These are phyloP conservation scores for Leishmania martiniquensis DNA, from an alignment of 208 protist species.

Conservation along the genomic window DNA sequence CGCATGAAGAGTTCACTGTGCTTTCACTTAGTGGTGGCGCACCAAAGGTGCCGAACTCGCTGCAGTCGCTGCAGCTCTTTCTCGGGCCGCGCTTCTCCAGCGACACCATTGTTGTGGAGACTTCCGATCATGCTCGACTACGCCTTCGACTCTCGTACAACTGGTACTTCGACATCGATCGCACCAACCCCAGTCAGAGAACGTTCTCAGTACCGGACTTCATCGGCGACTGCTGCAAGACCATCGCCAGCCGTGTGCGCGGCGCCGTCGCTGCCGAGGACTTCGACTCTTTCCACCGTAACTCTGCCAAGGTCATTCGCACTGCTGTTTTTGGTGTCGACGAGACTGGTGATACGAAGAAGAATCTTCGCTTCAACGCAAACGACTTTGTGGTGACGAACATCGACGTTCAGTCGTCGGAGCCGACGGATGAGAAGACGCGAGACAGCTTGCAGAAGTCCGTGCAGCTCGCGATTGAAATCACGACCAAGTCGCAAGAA, in stretches of 20 bases:
- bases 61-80: constrained; percentile 93
- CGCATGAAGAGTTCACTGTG: constrained; percentile 97
- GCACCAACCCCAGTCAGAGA: constrained; percentile 38
- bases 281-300: constrained; percentile 98
- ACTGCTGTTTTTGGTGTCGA: constrained; percentile 93
- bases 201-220: constrained; percentile 95
- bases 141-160: constrained; percentile 96
- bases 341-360: constrained; percentile 48
- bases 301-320: constrained; percentile 96
- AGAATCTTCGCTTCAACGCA: constrained; percentile 81
- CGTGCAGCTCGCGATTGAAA: constrained; percentile 98
- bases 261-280: constrained; percentile 92
- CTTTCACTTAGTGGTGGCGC: constrained; percentile 93
- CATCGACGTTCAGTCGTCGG: constrained; percentile 94
- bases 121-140: constrained; percentile 96
- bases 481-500: constrained; percentile 97
- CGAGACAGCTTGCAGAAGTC: constrained; percentile 96
- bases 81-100: constrained; percentile 96
- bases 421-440: constrained; percentile 95
- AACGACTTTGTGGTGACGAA: constrained; percentile 96
- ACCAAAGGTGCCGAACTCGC: constrained; percentile 93
- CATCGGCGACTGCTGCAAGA: constrained; percentile 97
- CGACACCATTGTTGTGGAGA: constrained; percentile 96
- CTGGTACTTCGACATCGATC: constrained; percentile 94
- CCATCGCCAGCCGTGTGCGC: constrained; percentile 95